Base-by-base conservation (phyloP, 176 grass and related monocot genomes). In the Aechmea fasciata region DNA sequence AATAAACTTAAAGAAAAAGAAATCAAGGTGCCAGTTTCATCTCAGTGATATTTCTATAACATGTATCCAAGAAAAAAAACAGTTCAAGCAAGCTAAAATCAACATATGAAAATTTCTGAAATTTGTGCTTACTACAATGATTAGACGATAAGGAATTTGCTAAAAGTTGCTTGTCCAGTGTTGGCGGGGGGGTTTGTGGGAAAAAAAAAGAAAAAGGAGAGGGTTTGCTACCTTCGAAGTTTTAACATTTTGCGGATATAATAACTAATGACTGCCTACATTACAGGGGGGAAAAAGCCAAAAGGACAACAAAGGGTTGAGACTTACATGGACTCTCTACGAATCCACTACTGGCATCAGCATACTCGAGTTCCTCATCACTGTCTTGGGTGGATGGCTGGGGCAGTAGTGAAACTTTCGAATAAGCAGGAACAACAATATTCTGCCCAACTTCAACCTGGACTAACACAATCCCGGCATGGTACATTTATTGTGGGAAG, bases 391-490 rank as follows among this genome's bases (percentile, higher is more conserved):
- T 85, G 53, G 87, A 87, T 66, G 94, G 94, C 62, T 99, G 90
- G 41, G 78, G 69, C 80, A 87, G 84, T 63, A 93, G 76, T 17
- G 94, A 87, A n/a, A 99, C 84, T 83, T 90, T 99, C 33, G 94
- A 99, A 78, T 99, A 85, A 55, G 87, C 74, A 75, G 89, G 84
- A 73, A 99, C 48, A 68, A 65, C 67, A 74, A 86, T 84, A 73
- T 90, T 83, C 62, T 87, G 91, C 81, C 89, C 94, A 57, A 99
- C 89, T 90, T 93, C 90, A 79, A 99, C 90, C 94, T 99, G 75
- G 73, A 61, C 72, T 65, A 19, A 49, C 64, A 81, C 14, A 74
- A 79, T 70, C 13, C 33, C 33, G 5, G 17, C 48, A 22, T 69
- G 13, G 71, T 51, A 78, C 55, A 22, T 61, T 9, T 61, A 18